Conservation (phyloP, 129 eudicot genomes). For the Helichrysum umbraculigerum region DNA sequence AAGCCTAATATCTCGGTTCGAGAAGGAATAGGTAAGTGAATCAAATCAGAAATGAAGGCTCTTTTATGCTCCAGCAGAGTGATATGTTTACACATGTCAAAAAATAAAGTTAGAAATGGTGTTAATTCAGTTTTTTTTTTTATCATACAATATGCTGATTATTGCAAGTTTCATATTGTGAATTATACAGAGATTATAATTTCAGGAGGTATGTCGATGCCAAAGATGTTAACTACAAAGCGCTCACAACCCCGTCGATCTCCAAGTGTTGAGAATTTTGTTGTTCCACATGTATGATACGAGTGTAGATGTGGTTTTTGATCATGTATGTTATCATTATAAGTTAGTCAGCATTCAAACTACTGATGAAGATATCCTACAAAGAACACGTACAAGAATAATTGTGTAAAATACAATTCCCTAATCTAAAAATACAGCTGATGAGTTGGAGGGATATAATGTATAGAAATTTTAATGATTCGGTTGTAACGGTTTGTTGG, state of each 20-base stretch:
- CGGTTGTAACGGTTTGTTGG: not conserved
- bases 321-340: conserved; percentile 2
- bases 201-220: conserved; percentile 88
- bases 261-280: conserved; percentile 49
- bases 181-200: conserved; percentile 69
- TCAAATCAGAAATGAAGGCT: too few species aligned
- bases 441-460: conserved; percentile 9
- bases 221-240: conserved; percentile 53
- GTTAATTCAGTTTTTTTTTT: not conserved
- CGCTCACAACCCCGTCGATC: conserved; percentile 42
- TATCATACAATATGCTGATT: not conserved
- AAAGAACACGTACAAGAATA: not conserved
- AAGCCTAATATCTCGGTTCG: conserved; percentile 82
- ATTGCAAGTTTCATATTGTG: not conserved
- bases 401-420: not conserved
- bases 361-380: not conserved
- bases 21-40: conserved; percentile 70
- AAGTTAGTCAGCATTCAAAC: not conserved
- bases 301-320: conserved; percentile 11
- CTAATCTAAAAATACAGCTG: not conserved
- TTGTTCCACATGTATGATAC: conserved; percentile 49
- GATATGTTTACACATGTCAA: too few species aligned
- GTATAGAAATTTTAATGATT: conserved; percentile 1
- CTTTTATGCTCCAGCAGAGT: too few species aligned
- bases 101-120: too few species aligned